Base-by-base conservation (phyloP, 495 filamentous ascomycete species). In the Podospora australis region DNA sequence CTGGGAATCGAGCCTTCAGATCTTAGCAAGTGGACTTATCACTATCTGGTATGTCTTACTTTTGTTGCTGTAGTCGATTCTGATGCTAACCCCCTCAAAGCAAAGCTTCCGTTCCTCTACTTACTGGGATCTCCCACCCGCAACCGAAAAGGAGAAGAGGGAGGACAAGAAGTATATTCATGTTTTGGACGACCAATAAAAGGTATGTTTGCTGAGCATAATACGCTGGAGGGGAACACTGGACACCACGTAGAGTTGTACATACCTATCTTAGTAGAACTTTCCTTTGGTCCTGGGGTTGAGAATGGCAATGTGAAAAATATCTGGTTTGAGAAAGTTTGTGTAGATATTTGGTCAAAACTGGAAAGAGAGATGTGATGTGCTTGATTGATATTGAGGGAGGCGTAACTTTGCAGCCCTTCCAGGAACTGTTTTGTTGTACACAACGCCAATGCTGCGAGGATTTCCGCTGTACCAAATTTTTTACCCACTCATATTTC, bases 111-210 rank as follows among this genome's bases (percentile, higher is more conserved):
- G 90, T 60, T 87, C 83, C 62, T 73, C 82, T 13, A 72, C 80
- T 45, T 90, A 81, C 77, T 96, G 90, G 71, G 90, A 97, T 63
- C 75, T 96, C 54, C 94, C 92, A 16, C 91, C 94, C 26, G 81
- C 87, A 58, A 96, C 91, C 14, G 90, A 96, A 78, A 84, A 83
- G 62, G 92, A 99, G 78, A 90, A 81, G 75, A 78, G 77, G 59
- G 91, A 96, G 66, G 91, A 99, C 70, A 91, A 79, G 79, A 90
- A 95, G 77, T 99, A 91, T 67, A 63, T 97, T 64, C 94, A 97
- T 62, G 87, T 97, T 59, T 74, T 91, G 35, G 88, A 96, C 59
- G 84, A 92, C 65, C 81, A 92, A 71, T 90, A 82, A 58, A 51
- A 25, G n/a, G 22, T 61, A 65, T 36, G 14, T 62, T 64, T 36